phyloP scores from a whole-genome alignment of 805 yeast genomes.

The Torulaspora delbrueckii region DNA sequence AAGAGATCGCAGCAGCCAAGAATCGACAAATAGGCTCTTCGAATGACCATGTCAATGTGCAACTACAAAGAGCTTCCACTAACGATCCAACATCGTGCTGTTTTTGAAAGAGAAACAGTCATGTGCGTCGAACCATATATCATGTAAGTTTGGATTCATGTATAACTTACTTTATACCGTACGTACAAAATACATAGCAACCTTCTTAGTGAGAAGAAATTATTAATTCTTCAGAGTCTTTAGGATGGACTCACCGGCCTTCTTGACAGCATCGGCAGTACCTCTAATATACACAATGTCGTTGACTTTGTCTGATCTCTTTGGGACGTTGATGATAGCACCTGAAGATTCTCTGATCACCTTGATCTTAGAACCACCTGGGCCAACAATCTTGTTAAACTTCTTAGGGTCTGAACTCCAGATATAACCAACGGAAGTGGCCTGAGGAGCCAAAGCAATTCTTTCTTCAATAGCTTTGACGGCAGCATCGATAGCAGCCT shows the following conservation, averaged over 20 bases:
- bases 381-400: slow-evolving; percentile 68
- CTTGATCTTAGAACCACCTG: slow-evolving; percentile 65
- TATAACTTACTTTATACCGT: background rate
- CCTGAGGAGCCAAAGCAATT: slow-evolving; percentile 43
- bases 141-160: background rate
- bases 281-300: slow-evolving; percentile 61
- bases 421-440: slow-evolving; percentile 54
- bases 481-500: slow-evolving; percentile 38
- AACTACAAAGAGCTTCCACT: slow-evolving; percentile 42
- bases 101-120: slow-evolving; percentile 16
- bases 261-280: slow-evolving; percentile 47
- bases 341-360: slow-evolving; percentile 55
- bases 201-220: background rate
- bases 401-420: slow-evolving; percentile 48
- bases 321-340: slow-evolving; percentile 60
- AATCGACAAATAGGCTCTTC: slow-evolving; percentile 9
- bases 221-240: slow-evolving; percentile 22
- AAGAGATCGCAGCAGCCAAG: slow-evolving; percentile 14
- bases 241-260: slow-evolving; percentile 41
- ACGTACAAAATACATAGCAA: background rate
- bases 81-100: slow-evolving; percentile 42
- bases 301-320: slow-evolving; percentile 45
- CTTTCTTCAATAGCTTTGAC: slow-evolving; percentile 42
- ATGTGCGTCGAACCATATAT: background rate
- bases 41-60: slow-evolving; percentile 26